These are phyloP conservation scores for Pachysandra terminalis DNA, from an alignment of 164 flowering plant species.

Conservation along the genomic window DNA sequence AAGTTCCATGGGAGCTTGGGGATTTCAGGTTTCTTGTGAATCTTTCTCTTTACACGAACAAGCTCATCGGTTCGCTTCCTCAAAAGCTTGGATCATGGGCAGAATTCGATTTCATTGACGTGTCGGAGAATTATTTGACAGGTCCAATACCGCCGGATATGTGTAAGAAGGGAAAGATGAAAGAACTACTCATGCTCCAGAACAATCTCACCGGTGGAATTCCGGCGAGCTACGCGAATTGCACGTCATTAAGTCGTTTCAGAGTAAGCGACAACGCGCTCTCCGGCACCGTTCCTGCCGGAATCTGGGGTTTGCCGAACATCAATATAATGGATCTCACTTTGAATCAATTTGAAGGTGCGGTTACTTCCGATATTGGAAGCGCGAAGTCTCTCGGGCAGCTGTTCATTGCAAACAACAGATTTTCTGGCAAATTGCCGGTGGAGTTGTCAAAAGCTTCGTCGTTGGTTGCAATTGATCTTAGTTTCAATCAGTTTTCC, in stretches of 20 bases:
- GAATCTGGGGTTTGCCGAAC: conserved; percentile 51
- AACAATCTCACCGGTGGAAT: conserved; percentile 71
- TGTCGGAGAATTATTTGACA: conserved; percentile 56
- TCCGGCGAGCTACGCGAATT: conserved; percentile 44
- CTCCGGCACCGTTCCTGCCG: conserved; percentile 44
- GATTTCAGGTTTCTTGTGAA: conserved; percentile 53
- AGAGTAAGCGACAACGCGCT: conserved; percentile 42
- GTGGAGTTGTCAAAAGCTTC: conserved; percentile 48
- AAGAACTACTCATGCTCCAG: conserved; percentile 46
- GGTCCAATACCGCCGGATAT: conserved; percentile 92
- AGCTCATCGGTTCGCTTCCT: conserved; percentile 66
- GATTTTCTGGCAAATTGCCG: conserved; percentile 59
- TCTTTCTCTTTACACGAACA: conserved; percentile 66
- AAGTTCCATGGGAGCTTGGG: conserved; percentile 57
- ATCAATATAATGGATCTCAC: conserved; percentile 31
- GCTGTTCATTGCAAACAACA: conserved; percentile 34
- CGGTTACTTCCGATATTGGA: conserved; percentile 45
- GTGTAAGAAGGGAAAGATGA: conserved; percentile 81
- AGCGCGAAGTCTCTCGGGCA: conserved; percentile 39
- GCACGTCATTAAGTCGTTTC: conserved; percentile 34
- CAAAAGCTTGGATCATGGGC: conserved; percentile 76
- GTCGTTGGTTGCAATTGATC: conserved; percentile 32
- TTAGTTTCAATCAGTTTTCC: conserved; percentile 48
- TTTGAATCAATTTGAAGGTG: conserved; percentile 57
- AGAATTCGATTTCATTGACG: conserved; percentile 73